phyloP scores from a whole-genome alignment of 1,284 basidiomycete genomes.

The Xanthoconium separans region DNA sequence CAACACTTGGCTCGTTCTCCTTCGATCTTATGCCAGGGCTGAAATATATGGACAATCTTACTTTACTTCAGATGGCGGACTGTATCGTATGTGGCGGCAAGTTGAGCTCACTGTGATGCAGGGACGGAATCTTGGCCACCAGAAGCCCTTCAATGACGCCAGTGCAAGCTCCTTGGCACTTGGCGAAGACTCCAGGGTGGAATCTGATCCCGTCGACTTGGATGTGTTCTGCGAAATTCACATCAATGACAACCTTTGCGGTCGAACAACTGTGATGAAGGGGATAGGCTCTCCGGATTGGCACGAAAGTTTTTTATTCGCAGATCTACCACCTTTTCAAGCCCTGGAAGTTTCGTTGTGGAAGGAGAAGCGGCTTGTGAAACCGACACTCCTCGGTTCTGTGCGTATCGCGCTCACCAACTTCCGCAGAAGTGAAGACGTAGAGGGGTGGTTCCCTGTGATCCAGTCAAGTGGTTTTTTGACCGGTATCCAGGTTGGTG shows the following conservation, averaged over 20 bases:
- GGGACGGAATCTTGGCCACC: slow-evolving; percentile 64
- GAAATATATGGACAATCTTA: slow-evolving; percentile 70
- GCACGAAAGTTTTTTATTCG: slow-evolving; percentile 74
- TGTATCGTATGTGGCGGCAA: slow-evolving; percentile 83
- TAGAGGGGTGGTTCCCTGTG: slow-evolving; percentile 85
- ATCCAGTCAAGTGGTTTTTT: slow-evolving; percentile 48
- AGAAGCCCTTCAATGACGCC: slow-evolving; percentile 32
- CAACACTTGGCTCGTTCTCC: slow-evolving; percentile 70
- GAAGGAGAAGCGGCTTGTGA: slow-evolving; percentile 63
- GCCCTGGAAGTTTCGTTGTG: slow-evolving; percentile 61
- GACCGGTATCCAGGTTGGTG: slow-evolving; percentile 63
- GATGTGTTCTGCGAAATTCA: slow-evolving; percentile 71
- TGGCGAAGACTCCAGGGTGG: slow-evolving; percentile 37
- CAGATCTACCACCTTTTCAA: slow-evolving; percentile 72
- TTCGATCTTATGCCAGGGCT: slow-evolving; percentile 73
- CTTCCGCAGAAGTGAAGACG: slow-evolving; percentile 66
- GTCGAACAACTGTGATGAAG: slow-evolving; percentile 70
- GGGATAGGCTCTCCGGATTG: slow-evolving; percentile 66
- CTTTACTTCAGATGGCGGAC: slow-evolving; percentile 62
- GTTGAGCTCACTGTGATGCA: slow-evolving; percentile 68
- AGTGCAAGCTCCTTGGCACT: slow-evolving; percentile 24
- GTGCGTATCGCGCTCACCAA: slow-evolving; percentile 65
- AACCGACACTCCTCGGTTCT: slow-evolving; percentile 56
- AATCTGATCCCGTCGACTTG: slow-evolving; percentile 57
- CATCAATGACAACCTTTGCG: slow-evolving; percentile 62